Percentiles rank a stretch among this genome's conserved stretches.
These are phyloP conservation scores for Myriosclerotinia duriaeana DNA, from an alignment of 2,329 filamentous ascomycete species.

Conservation along the genomic window DNA sequence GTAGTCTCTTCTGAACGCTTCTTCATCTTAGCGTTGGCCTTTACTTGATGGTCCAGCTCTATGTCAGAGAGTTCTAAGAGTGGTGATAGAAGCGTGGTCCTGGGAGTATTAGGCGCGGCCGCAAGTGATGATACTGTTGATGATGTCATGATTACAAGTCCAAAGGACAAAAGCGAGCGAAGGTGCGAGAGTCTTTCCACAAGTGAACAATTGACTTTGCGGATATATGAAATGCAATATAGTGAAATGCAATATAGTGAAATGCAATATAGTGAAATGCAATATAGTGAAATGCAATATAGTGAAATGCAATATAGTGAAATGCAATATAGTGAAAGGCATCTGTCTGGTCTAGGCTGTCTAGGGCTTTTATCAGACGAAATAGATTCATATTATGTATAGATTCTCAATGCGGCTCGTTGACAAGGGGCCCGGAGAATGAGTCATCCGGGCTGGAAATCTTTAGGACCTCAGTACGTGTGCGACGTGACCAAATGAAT, in stretches of 20 bases:
- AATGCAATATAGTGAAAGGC: neutral
- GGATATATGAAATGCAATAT: neutral
- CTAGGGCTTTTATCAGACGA: neutral
- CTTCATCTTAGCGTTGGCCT: conserved; percentile 15
- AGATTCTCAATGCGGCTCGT: neutral
- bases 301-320: neutral
- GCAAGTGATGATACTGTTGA: neutral
- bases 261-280: neutral
- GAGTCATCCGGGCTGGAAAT: neutral
- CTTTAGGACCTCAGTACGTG: neutral
- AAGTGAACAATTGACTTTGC: neutral
- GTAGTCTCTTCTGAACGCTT: conserved; percentile 18
- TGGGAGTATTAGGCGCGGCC: neutral
- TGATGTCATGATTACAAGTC: neutral
- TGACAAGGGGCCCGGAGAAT: neutral
- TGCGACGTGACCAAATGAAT: too few species aligned
- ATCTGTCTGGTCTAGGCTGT: neutral
- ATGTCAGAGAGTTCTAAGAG: conserved; percentile 10
- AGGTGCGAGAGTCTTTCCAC: neutral
- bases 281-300: too few species aligned
- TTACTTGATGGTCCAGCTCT: conserved; percentile 5
- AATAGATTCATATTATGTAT: neutral
- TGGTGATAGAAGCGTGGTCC: neutral
- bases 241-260: neutral
- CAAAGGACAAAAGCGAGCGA: neutral